A percentile compares a stretch with the other conserved stretches of the same genome.
Conservation (phyloP, 441 rosid genomes). For the Mallotus japonicus region DNA sequence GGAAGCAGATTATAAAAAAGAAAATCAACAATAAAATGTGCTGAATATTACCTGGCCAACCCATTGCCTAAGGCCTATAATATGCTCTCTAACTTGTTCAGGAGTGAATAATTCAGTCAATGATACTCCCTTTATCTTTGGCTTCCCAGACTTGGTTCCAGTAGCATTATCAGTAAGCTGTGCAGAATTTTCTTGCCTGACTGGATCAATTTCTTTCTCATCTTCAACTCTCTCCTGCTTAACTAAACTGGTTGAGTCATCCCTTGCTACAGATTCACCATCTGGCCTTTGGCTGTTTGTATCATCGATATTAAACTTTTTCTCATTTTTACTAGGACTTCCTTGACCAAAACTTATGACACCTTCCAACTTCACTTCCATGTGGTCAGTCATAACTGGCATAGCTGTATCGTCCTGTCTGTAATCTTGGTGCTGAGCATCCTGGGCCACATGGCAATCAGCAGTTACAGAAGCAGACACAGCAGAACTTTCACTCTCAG, state of each 20-base stretch:
- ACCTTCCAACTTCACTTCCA: slow-evolving; percentile 66
- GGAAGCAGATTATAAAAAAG: not conserved
- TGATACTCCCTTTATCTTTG: slow-evolving; percentile 95
- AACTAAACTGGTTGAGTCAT: slow-evolving; percentile 37
- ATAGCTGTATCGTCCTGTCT: slow-evolving; percentile 40
- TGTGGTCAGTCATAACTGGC: slow-evolving; percentile 57
- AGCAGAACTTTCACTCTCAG: slow-evolving; percentile 51
- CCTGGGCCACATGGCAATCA: slow-evolving; percentile 50
- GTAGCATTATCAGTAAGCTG: slow-evolving; percentile 53
- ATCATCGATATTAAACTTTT: slow-evolving; percentile 47
- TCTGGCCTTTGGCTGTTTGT: slow-evolving; percentile 45
- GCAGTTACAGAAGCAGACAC: slow-evolving; percentile 39
- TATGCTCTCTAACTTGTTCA: slow-evolving; percentile 95
- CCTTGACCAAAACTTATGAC: slow-evolving; percentile 52
- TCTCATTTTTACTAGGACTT: slow-evolving; percentile 50
- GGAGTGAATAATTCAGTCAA: slow-evolving; percentile 97
- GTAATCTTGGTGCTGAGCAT: slow-evolving; percentile 49
- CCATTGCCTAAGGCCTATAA: slow-evolving; percentile 94
- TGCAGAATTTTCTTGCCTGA: slow-evolving; percentile 54
- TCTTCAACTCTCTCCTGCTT: slow-evolving; percentile 49
- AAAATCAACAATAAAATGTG: not conserved
- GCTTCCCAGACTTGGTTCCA: slow-evolving; percentile 86
- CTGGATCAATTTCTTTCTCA: slow-evolving; percentile 59
- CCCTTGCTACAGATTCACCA: slow-evolving; percentile 38
- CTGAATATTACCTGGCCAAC: slow-evolving; percentile 83